Percentiles rank a stretch among this genome's conserved stretches.
These are phyloP conservation scores for Cochlearia excelsa DNA, from an alignment of 345 rosid genomes.

Conservation along the genomic window DNA sequence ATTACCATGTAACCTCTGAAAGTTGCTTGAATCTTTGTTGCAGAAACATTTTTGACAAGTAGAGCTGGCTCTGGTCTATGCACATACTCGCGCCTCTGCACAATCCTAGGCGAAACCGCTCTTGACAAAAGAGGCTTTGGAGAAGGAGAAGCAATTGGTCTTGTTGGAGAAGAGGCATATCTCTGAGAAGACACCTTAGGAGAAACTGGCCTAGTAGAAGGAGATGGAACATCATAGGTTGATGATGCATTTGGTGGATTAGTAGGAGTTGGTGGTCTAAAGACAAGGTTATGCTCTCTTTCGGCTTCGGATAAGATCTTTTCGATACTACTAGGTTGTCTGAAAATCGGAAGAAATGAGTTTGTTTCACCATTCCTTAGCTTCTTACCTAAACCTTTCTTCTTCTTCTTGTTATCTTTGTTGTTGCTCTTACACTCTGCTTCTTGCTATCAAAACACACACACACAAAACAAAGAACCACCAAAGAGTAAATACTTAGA, in stretches of 20 bases:
- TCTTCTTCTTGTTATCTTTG: conserved; percentile 62
- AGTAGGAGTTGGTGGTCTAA: conserved; percentile 70
- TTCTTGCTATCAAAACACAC: conserved; percentile 43
- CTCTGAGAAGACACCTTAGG: conserved; percentile 48
- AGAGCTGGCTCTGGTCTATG: conserved; percentile 65
- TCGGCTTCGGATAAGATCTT: conserved; percentile 91
- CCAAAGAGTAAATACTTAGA: conserved; percentile 10
- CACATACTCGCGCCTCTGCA: conserved; percentile 52
- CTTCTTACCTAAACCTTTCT: conserved; percentile 60
- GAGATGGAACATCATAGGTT: conserved; percentile 28
- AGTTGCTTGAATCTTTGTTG: conserved; percentile 84
- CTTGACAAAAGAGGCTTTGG: conserved; percentile 62
- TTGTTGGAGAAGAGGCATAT: conserved; percentile 45
- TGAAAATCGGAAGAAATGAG: conserved; percentile 78
- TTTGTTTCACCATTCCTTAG: conserved; percentile 62
- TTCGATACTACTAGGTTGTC: conserved; percentile 89
- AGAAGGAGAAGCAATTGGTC: conserved; percentile 49
- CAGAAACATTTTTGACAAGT: conserved; percentile 55
- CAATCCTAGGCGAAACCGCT: conserved; percentile 50
- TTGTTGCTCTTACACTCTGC: conserved; percentile 51
- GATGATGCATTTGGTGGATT: conserved; percentile 40
- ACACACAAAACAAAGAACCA: conserved; percentile 14
- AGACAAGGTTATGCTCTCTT: conserved; percentile 64
- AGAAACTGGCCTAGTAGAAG: conserved; percentile 43
- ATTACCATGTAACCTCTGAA: conserved; percentile 84